phyloP scores from a whole-genome alignment of 2,329 filamentous ascomycete genomes.

The Xylariaceae sp. region DNA sequence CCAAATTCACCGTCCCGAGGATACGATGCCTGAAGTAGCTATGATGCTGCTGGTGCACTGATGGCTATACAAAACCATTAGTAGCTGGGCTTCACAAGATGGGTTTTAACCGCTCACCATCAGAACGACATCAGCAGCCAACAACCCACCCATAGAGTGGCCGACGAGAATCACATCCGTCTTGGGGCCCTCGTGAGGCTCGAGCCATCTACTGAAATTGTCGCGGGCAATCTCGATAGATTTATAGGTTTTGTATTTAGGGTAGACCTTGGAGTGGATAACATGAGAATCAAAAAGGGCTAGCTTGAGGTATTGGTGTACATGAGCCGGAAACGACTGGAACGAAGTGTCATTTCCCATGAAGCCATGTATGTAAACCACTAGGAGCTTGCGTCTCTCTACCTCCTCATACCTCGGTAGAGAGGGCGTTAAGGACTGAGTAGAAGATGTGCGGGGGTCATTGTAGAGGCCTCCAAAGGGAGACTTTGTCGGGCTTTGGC shows the following conservation, averaged over 20 bases:
- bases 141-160: constrained; percentile 87
- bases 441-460: constrained; percentile 58
- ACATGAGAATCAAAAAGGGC: constrained; percentile 74
- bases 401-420: constrained; percentile 35
- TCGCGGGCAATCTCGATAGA: constrained; percentile 76
- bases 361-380: constrained; percentile 90
- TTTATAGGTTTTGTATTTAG: constrained; percentile 77
- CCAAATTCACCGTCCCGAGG: constrained; percentile 80
- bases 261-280: constrained; percentile 86
- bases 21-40: constrained; percentile 72
- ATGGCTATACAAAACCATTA: constrained; percentile 31
- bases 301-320: constrained; percentile 75
- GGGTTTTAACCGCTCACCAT: constrained; percentile 51
- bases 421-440: constrained; percentile 46
- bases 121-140: constrained; percentile 79
- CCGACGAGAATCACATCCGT: constrained; percentile 85
- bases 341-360: constrained; percentile 90
- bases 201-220: constrained; percentile 82
- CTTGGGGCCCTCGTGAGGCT: constrained; percentile 72
- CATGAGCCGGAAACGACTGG: constrained; percentile 83
- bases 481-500: constrained; percentile 13
- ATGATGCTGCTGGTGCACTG: constrained; percentile 29
- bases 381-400: constrained; percentile 64
- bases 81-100: constrained; percentile 1
- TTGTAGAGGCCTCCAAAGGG: constrained; percentile 30